Evolutionary conservation across 2,329 filamentous ascomycete species (phyloP), one percentile per base, ranked within the genome.

Genomic region (Zymoseptoria brevis): DNA sequence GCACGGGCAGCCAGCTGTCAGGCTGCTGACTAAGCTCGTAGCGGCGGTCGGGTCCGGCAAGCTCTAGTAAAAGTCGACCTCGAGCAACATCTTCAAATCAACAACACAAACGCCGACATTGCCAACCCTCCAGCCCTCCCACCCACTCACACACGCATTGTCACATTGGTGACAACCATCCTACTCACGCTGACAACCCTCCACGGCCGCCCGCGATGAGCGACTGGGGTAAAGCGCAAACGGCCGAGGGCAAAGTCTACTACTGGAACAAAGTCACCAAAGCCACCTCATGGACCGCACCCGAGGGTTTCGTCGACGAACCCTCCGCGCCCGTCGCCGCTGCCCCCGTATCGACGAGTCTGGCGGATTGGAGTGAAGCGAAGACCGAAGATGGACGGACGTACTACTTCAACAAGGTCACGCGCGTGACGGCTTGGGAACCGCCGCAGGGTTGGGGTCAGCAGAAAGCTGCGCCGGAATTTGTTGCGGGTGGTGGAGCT

Each of bases 361-460:
- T 65, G 9, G 67, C 66, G 9, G 68, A 68, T 64, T 99, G 92
- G 91, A 94, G 93, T 71, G 90, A 96, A 75, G 94, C 96, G 71
- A 90, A 87, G 24, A 87, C 89, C 21, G 86, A 91, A 62, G 89
- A 90, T 64, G 94, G 93, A 53, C 86, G 87, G 68, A 90, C 93
- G 72, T 99, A 99, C 76, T 99, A 91, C 68, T 93, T 92, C 75
- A 94, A 99, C 74, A 89, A 87, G 35, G 88, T 95, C 75, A 92
- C 89, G 51, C 92, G 93, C 75, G 83, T 91, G 77, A 97, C 91
- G 73, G 90, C 89, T 30, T 99, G 94, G 94, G 88, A 92, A 70
- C 92, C 96, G 82, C 94, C 94, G 58, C 60, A 62, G 22, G 64
- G 57, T 13, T 66, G 64, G 24, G 53, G 59, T n/a, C 60, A 61